These are phyloP conservation scores for Apiospora saccharicola DNA, from an alignment of 2,329 filamentous ascomycete genomes.

Conservation along the genomic window DNA sequence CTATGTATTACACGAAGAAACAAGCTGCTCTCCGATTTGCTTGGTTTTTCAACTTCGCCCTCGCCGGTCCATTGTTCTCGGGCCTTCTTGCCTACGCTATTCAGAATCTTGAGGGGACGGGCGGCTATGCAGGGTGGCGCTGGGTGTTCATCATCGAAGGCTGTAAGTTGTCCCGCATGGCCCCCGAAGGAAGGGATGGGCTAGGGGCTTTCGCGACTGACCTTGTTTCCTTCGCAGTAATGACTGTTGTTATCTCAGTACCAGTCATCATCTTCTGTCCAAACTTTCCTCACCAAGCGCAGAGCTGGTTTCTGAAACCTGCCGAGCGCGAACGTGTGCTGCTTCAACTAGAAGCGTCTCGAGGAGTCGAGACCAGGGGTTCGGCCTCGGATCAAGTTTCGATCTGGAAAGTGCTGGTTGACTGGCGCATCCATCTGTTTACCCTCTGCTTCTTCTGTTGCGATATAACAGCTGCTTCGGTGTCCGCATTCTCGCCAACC, in stretches of 20 bases:
- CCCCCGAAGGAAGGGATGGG: background rate
- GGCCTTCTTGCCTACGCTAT: conserved; percentile 52
- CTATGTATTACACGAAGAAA: conserved; percentile 39
- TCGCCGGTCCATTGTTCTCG: conserved; percentile 47
- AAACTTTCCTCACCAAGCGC: conserved; percentile 39
- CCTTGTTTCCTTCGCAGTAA: conserved; percentile 25
- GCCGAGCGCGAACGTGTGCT: conserved; percentile 37
- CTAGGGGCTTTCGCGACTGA: background rate
- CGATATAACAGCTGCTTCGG: conserved; percentile 39
- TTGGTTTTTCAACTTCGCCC: conserved; percentile 47
- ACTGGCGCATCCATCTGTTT: conserved; percentile 42
- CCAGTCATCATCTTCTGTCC: conserved; percentile 36
- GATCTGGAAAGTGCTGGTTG: conserved; percentile 37
- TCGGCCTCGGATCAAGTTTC: conserved; percentile 35
- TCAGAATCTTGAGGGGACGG: conserved; percentile 47
- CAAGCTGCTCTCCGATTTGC: conserved; percentile 39
- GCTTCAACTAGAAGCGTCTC: conserved; percentile 34
- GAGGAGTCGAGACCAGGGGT: conserved; percentile 36
- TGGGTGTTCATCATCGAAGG: conserved; percentile 55
- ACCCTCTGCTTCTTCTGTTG: conserved; percentile 42
- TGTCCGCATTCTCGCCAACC: conserved; percentile 38
- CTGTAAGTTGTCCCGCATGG: conserved; percentile 12
- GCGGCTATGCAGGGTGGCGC: conserved; percentile 49
- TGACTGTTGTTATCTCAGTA: conserved; percentile 33
- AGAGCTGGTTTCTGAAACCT: conserved; percentile 38